Percentiles rank a stretch among this genome's conserved stretches.
These are phyloP conservation scores for Vanilla planifolia DNA, from an alignment of 106 monocot genomes.

Conservation along the genomic window DNA sequence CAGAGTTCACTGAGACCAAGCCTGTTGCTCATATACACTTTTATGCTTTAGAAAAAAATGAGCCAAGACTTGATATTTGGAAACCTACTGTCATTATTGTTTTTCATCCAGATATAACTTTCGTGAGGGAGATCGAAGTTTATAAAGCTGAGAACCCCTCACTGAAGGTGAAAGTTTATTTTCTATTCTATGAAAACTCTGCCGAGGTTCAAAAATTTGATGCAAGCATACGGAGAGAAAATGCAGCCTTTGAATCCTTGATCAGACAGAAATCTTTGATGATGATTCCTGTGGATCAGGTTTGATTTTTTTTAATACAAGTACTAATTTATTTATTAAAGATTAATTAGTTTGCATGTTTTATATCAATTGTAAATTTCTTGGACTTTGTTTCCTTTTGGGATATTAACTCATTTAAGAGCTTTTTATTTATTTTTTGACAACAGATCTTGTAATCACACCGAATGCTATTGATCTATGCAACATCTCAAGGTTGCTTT, in stretches of 20 bases:
- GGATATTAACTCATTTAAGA: too few species aligned
- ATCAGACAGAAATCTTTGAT: conserved; percentile 98
- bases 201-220: conserved; percentile 95
- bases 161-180: conserved; percentile 75
- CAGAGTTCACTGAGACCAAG: conserved; percentile 23
- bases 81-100: conserved; percentile 83
- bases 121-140: conserved; percentile 94
- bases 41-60: conserved; percentile 79
- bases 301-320: conserved; percentile 24
- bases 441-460: too few species aligned
- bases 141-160: conserved; percentile 91
- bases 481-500: too few species aligned
- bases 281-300: conserved; percentile 97
- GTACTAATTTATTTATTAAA: too few species aligned
- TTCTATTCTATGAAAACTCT: conserved; percentile 95
- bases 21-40: conserved; percentile 84
- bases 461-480: too few species aligned
- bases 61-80: conserved; percentile 56
- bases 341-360: too few species aligned
- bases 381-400: too few species aligned
- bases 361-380: too few species aligned
- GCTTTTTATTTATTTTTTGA: too few species aligned
- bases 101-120: conserved; percentile 89
- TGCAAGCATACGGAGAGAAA: conserved; percentile 83
- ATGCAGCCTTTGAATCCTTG: conserved; percentile 90